phyloP scores from a whole-genome alignment of 1,139 yeast genomes.

The Taiozyma sp. region DNA sequence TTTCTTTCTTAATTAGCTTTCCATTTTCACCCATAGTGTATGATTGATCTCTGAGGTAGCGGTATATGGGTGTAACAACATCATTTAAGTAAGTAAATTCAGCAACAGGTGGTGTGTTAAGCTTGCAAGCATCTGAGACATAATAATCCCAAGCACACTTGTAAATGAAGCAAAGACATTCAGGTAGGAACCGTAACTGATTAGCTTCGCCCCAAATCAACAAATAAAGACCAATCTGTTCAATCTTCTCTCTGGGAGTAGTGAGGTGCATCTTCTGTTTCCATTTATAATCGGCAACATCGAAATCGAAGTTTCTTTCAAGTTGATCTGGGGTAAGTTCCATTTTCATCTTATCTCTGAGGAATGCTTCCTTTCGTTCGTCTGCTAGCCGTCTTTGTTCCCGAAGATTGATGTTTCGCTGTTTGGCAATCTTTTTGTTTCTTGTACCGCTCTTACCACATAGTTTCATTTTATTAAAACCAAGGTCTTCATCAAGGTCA shows the following conservation, averaged over 20 bases:
- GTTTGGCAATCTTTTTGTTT: constrained; percentile 30
- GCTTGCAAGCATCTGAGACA: constrained; percentile 5
- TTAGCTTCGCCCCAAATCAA: constrained; percentile 90
- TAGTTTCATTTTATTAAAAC: constrained; percentile 37
- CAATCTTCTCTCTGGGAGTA: constrained; percentile 47
- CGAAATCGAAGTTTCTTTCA: constrained; percentile 53
- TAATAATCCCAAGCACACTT: constrained; percentile 67
- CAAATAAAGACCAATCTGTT: constrained; percentile 65
- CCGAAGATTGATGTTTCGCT: constrained; percentile 28
- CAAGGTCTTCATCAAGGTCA: constrained; percentile 58
- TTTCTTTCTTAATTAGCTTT: constrained; percentile 41
- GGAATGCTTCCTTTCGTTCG: constrained; percentile 25
- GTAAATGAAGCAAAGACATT: constrained; percentile 73
- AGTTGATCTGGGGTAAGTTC: constrained; percentile 36
- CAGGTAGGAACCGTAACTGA: constrained; percentile 79
- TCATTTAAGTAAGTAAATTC: constrained; percentile 52
- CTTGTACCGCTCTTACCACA: constrained; percentile 30
- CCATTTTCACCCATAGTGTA: constrained; percentile 31
- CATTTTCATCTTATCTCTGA: constrained; percentile 26
- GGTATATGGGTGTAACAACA: constrained; percentile 70
- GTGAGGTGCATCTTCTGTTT: constrained; percentile 49
- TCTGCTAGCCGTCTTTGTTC: constrained; percentile 27
- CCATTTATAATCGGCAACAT: constrained; percentile 60
- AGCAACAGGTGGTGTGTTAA: constrained; percentile 6
- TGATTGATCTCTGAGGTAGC: constrained; percentile 52